phyloP scores from a whole-genome alignment of 257 asterid genomes.

The Voacanga thouarsii region DNA sequence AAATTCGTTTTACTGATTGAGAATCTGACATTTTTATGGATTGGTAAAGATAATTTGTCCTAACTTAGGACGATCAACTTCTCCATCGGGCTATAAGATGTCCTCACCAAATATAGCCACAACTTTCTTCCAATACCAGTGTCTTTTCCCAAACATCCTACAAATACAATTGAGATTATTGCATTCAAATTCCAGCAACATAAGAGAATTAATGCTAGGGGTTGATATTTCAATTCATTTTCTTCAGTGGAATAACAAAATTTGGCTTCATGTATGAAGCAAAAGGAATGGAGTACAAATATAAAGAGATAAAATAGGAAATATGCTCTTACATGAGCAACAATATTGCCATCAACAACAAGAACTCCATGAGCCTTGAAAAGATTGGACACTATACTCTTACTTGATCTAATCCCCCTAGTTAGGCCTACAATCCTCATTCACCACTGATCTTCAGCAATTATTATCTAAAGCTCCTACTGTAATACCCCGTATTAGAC shows the following conservation, averaged over 20 bases:
- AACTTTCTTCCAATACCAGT: constrained; percentile 80
- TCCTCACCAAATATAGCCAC: constrained; percentile 79
- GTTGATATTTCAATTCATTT: background rate
- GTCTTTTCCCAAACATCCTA: constrained; percentile 73
- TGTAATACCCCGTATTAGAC: too few species aligned
- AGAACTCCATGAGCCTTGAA: constrained; percentile 72
- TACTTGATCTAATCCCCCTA: constrained; percentile 84
- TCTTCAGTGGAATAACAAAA: background rate
- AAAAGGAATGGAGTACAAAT: background rate
- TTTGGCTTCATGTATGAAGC: too few species aligned
- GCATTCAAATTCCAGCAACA: background rate
- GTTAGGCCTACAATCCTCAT: constrained; percentile 91
- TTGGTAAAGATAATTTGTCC: constrained; percentile 78
- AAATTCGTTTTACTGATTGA: constrained; percentile 50
- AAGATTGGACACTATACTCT: constrained; percentile 81
- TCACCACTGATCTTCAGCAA: background rate
- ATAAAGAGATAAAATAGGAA: background rate
- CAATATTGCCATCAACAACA: constrained; percentile 73
- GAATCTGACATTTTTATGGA: constrained; percentile 77
- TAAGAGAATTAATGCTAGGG: background rate
- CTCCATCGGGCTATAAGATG: constrained; percentile 64
- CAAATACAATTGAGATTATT: background rate
- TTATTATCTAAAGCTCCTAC: background rate
- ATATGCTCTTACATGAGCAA: constrained; percentile 70
- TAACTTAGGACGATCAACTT: constrained; percentile 78